Base-by-base conservation (phyloP, 352 stramenopile species). In the Phytophthora idaei region DNA sequence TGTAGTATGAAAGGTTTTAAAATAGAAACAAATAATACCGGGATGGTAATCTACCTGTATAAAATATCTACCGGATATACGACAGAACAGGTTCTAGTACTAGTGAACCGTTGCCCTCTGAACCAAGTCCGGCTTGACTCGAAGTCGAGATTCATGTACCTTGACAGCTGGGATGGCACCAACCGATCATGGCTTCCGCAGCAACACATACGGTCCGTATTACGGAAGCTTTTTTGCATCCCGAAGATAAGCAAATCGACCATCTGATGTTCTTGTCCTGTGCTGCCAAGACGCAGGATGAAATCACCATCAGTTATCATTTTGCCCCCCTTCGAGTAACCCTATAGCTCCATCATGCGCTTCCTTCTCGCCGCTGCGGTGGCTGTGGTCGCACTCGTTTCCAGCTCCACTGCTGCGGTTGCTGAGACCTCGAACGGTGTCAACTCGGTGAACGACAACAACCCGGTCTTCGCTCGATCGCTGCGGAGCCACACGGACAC, bases 181-280 rank as follows among this genome's bases (percentile, higher is more conserved):
- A 34, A 34, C 29, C 4, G 29, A 34, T 34, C 29, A 34, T 34
- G 29, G 29, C 1, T 34, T 21, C 29, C 29, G 29, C 29, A 34
- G 29, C 29, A 7, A 8, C 4, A 34, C 17, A 34, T 34, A 34
- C 29, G 4, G 29, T 34, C 6, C 29, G 29, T 6, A 39, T 14
- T 39, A 39, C 34, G 34, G 34, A 39, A 39, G 34, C 0, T 39
- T 39, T 39, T 41, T 21, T 45, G 32, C 21, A 69, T 69, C 53
- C 31, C 52, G 34, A 60, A 53, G 54, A 64, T 64, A 63, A 51
- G 53, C 53, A 69, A 64, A 64, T 63, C 53, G 44, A 46, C 29
- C 61, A 69, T 52, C 61, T 64, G 61, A 21, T 48, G 25, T 36
- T 69, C 53, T 47, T 49, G 45, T 31, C 45, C 45, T 64, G 41